Evolutionary conservation across 2,329 filamentous ascomycete genomes (phyloP), one percentile per base, ranked within the genome.

Genomic region (Xylariaceae sp.): DNA sequence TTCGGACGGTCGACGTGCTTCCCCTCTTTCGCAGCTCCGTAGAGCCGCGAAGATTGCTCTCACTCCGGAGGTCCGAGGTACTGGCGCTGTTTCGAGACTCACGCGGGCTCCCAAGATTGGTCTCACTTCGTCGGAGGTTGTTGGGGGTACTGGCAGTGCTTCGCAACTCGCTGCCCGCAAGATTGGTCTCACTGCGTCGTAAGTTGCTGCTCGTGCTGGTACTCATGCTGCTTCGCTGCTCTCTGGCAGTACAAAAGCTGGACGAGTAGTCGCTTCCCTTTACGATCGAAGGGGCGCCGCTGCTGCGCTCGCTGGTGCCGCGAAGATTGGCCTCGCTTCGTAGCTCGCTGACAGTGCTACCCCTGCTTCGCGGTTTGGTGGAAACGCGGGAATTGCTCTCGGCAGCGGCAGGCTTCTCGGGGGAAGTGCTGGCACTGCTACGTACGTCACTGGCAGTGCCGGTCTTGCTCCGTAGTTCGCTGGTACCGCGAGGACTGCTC

Each of bases 1-100:
- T 70, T 11, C 78, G 78, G 64, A 73, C 69, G 64, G 73, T 69
- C 8, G 78, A 75, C 59, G 71, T 77, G 6, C 23, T 49, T 1
- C 55, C 61, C 15, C 39, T 13, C n/a, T 39, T 39, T 4, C 53
- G n/a, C 50, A 60, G n/a, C 52, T 56, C 58, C 2, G 17, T 50
- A 3, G 39, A 41, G 30, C 18, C 56, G 51, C 60, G 60, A 8
- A 64, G 57, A 8, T 63, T 64, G 54, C 58, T 63, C 45, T 64
- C 60, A 45, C 61, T 62, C 11, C 34, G 50, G n/a, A 37, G 23
- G n/a, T 39, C 30, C 8, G 9, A 8, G 35, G n/a, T 13, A 30
- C 23, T 30, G 23, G 23, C 23, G 4, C 4, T 30, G 23, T 5
- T 30, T 30, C 23, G 23, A 30, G 23, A 30, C 23, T 30, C 23